Evolutionary conservation across 2,329 filamentous ascomycete genomes (phyloP).

Genomic region (Lecanosticta acicola): DNA sequence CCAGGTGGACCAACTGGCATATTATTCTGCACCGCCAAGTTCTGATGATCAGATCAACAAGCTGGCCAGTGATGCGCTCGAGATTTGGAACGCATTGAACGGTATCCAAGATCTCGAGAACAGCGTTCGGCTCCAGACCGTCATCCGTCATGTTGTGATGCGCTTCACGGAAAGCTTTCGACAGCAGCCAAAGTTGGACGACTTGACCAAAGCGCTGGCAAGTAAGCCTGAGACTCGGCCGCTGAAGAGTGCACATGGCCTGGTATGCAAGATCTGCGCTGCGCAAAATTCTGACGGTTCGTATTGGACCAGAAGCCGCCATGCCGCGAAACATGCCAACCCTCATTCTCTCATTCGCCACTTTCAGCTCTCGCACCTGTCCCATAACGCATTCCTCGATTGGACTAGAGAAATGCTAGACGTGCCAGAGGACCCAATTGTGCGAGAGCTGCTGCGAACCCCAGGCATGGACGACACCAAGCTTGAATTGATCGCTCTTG

Average conservation of each 20-base stretch:
- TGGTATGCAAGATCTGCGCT: slow-evolving; percentile 38
- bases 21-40: too few species aligned
- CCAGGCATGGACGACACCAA: slow-evolving; percentile 55
- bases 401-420: slow-evolving; percentile 60
- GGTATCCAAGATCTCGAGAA: slow-evolving; percentile 57
- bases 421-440: slow-evolving; percentile 48
- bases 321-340: slow-evolving; percentile 38
- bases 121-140: slow-evolving; percentile 55
- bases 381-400: slow-evolving; percentile 37
- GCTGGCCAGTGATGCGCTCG: slow-evolving; percentile 51
- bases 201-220: slow-evolving; percentile 46
- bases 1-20: too few species aligned
- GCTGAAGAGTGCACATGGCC: slow-evolving; percentile 40
- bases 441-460: slow-evolving; percentile 46
- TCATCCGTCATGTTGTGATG: slow-evolving; percentile 56
- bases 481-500: slow-evolving; percentile 28
- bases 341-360: slow-evolving; percentile 55
- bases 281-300: slow-evolving; percentile 24
- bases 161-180: slow-evolving; percentile 55
- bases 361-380: slow-evolving; percentile 52
- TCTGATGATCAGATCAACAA: slow-evolving; percentile 22
- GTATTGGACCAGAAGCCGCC: slow-evolving; percentile 31
- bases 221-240: slow-evolving; percentile 38
- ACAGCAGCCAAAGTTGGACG: slow-evolving; percentile 52
- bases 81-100: slow-evolving; percentile 58